Percentiles rank a stretch among this genome's conserved stretches.
These are phyloP conservation scores for Jatropha curcas DNA, from an alignment of 345 rosid species.

Conservation along the genomic window DNA sequence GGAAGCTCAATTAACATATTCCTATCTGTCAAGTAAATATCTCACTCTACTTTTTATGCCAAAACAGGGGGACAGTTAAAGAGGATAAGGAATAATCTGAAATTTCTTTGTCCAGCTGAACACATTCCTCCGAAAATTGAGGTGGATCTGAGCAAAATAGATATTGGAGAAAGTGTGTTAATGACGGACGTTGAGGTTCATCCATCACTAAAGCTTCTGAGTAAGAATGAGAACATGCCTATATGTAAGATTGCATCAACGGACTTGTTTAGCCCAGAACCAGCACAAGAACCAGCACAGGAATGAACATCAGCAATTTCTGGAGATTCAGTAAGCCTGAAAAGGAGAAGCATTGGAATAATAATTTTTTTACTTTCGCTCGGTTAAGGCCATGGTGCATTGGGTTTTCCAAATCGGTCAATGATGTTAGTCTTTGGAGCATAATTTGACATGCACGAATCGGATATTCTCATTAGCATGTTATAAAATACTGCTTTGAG, in stretches of 20 bases:
- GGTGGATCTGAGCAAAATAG: conserved; percentile 82
- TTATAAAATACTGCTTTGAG: background rate
- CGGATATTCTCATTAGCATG: conserved; percentile 12
- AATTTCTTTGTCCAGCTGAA: conserved; percentile 64
- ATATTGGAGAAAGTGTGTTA: conserved; percentile 62
- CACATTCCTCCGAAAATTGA: conserved; percentile 78
- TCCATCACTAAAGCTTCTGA: conserved; percentile 70
- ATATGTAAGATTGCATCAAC: conserved; percentile 71
- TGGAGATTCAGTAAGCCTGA: background rate
- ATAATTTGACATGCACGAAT: background rate
- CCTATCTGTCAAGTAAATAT: background rate
- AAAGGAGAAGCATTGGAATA: conserved; percentile 9
- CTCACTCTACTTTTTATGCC: conserved; percentile 14
- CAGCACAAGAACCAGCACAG: conserved; percentile 13
- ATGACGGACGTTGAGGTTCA: conserved; percentile 63
- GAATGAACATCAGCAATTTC: background rate
- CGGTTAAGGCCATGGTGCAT: background rate
- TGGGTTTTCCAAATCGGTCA: conserved; percentile 6
- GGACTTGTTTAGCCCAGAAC: conserved; percentile 38
- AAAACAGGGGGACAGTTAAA: conserved; percentile 66
- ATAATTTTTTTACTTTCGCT: conserved; percentile 13
- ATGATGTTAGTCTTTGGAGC: background rate
- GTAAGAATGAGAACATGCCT: conserved; percentile 70
- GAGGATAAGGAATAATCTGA: conserved; percentile 51
- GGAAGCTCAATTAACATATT: background rate